Base-by-base conservation (phyloP, 176 grass and related monocot genomes). In the Phragmites australis region DNA sequence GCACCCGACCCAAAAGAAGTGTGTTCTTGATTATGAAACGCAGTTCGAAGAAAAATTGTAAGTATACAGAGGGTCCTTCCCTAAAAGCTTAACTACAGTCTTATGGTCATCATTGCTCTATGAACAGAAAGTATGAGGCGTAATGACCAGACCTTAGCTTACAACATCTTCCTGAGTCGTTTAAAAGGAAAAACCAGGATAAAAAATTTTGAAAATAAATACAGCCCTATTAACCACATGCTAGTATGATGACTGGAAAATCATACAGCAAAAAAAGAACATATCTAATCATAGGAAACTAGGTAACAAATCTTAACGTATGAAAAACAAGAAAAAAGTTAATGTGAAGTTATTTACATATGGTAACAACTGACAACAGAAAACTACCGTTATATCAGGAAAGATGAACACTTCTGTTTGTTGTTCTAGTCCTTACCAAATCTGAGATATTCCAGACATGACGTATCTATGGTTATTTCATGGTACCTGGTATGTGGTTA, bases 361-460 rank as follows among this genome's bases (percentile, higher is more conserved):
- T 44, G 72, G 51, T 21, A 57, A 45, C 2, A 70, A 5, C 19
- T 71, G 45, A 64, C 54, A 69, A 29, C 58, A 42, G 2, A 39
- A 85, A 78, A 81, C 40, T 65, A 61, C 19, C 40, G 4, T 81
- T 49, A 27, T 49, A 48, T 57, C 48, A 29, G 18, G 6, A 26
- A 80, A 66, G 27, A 73, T 15, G 26, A 37, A 37, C 21, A 49
- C 12, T 69, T 46, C 3, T 55, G 63, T 76, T 23, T 48, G 10
- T 50, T 48, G 46, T 9, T 25, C 16, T 68, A 30, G 63, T 34
- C 58, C 58, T 49, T 57, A 57, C 27, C 22, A 77, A 18, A 60
- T 19, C 7, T 53, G 22, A 3, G 9, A 19, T 13, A 16, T 47
- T 25, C 7, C 44, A n/a, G n/a, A n/a, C n/a, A n/a, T n/a, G n/a